Evolutionary conservation across 352 stramenopile species (phyloP), one percentile per base, ranked within the genome.

Genomic region (Globisporangium cystogenes): DNA sequence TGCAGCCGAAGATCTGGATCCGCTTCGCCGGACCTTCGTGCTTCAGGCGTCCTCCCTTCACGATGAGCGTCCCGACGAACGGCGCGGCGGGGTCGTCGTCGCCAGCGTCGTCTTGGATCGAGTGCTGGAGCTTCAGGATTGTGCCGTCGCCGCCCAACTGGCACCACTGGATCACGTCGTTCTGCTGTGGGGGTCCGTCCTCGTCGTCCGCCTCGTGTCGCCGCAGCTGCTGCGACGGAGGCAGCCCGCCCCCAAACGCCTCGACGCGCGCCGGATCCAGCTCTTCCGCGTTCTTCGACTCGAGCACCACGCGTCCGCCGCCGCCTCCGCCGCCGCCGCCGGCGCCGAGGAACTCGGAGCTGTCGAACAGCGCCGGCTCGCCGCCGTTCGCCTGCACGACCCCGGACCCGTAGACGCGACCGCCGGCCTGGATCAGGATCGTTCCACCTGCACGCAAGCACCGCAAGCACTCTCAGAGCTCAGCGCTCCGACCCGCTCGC

Each of bases 61-160:
- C 54, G 39, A 89, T 62, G 27, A 92, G 60, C 7, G 62, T 83
- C 0, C 68, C 64, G 27, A 64, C 49, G 11, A 20, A 82, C 26
- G 47, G 47, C 12, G 31, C 42, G 0, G 46, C 49, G 16, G 39
- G 33, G 29, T 40, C 51, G 29, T 37, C 42, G n/a, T 62, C 51
- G 26, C 48, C 53, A 1, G 1, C 2, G 2, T 35, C 27, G 16
- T 63, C 45, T 27, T 64, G 65, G 1, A 59, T 48, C 11, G 59
- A 62, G 55, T 81, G 69, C 24, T 79, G 71, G 18, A 76, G 21
- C 39, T 85, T 85, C 7, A 92, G 44, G 49, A 92, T 89, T 4
- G 84, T 87, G 15, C 84, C 84, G 29, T 90, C 82, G 35, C 74
- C 80, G 35, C 81, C 84, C 15, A 91, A 64, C 45, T 94, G 84